Evolutionary conservation across 805 yeast genomes (phyloP), one percentile per base, ranked within the genome.

Genomic region (Candida endomychidarum): DNA sequence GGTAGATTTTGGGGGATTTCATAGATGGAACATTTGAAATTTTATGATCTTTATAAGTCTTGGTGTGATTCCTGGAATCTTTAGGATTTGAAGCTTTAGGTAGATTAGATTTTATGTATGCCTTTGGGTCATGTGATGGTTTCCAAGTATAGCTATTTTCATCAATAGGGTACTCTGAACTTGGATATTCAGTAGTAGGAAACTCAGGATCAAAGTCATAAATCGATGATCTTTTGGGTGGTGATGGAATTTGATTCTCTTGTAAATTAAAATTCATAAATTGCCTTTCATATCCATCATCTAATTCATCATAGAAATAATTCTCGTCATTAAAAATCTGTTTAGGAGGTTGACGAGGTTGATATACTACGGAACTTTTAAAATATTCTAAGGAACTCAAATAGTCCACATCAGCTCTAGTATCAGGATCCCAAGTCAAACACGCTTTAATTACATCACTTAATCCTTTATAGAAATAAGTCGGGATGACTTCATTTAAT

Each of bases 371-470:
- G 52, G 83, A 68, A 12, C 68, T 67, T 36, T 61, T 59, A 58
- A 85, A 85, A 56, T 79, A 85, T 0, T 72, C 62, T 75, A 77
- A 66, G 11, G 60, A 37, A 43, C 79, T 65, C 21, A 85, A 48
- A 7, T 60, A 59, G 1, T 67, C 66, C 2, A 75, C 83, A 26
- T 74, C 72, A 0, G 78, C 73, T 48, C 95, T 70, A n/a, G 60
- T 55, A n/a, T 61, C 58, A 2, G 96, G 95, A 60, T 87, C 81
- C 96, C 96, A 89, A 37, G 72, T 64, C 23, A 89, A 65, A 50
- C 90, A 84, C 1, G 60, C 51, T 45, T 58, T 60, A 7, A 72
- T 74, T 2, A 47, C 40, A 6, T 44, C 70, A 49, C 53, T 76
- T 52, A 60, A 72, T 54, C 57, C 72, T 50, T 41, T 59, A 49